A percentile compares a stretch with the other conserved stretches of the same genome.
Conservation (phyloP, 2,329 filamentous ascomycete genomes). For the Penicillium oxalicum region DNA sequence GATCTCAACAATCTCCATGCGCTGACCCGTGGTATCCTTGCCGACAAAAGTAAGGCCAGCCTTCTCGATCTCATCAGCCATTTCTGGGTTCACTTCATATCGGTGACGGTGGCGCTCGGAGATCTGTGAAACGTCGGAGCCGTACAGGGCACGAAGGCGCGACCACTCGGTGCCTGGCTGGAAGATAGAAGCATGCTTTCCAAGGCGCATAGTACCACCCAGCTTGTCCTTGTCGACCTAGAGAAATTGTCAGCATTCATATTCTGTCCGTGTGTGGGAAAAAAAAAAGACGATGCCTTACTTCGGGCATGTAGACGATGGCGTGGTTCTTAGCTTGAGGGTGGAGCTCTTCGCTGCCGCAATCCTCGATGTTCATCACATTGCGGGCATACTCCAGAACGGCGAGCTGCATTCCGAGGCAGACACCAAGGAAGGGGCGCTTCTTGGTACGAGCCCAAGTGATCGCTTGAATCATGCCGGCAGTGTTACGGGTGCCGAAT, state of each 20-base stretch:
- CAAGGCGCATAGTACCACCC: constrained; percentile 83
- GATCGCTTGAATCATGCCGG: constrained; percentile 86
- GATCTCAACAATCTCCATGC: constrained; percentile 79
- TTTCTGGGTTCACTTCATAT: constrained; percentile 83
- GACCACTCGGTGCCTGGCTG: constrained; percentile 71
- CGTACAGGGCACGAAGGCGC: constrained; percentile 69
- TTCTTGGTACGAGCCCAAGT: constrained; percentile 79
- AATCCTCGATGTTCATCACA: constrained; percentile 58
- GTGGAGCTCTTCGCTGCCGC: constrained; percentile 53
- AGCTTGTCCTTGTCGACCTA: constrained; percentile 62
- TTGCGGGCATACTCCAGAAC: constrained; percentile 83
- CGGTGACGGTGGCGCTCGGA: constrained; percentile 79
- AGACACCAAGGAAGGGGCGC: constrained; percentile 80
- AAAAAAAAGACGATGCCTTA: background rate
- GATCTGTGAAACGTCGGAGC: constrained; percentile 45
- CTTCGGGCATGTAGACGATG: constrained; percentile 89
- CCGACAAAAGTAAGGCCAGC: constrained; percentile 70
- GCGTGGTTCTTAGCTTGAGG: constrained; percentile 57
- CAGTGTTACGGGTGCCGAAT: constrained; percentile 73
- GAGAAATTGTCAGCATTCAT: background rate
- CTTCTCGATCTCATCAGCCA: constrained; percentile 61
- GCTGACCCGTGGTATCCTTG: constrained; percentile 69
- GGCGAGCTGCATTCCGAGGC: constrained; percentile 86
- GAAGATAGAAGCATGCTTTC: constrained; percentile 68
- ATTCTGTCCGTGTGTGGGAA: background rate